A percentile compares a stretch with the other conserved stretches of the same genome.
Evolutionary conservation across 768 basidiomycete species (phyloP).

Genomic region (Pisolithus microcarpus): DNA sequence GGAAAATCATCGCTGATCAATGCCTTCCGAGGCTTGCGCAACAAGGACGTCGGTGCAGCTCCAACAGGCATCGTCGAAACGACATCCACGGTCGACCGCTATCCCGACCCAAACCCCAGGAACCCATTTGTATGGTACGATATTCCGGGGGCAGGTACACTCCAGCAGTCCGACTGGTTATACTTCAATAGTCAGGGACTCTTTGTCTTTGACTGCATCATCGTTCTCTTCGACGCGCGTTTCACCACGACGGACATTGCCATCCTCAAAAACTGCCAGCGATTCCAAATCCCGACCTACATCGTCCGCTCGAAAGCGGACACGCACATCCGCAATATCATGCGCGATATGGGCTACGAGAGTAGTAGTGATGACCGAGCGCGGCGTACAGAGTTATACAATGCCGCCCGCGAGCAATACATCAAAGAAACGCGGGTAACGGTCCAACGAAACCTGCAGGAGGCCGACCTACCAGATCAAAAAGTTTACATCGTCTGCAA

Average conservation of each 20-base stretch:
- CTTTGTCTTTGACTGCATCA: constrained; percentile 12
- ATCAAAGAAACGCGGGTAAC: constrained; percentile 13
- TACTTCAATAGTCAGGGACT: constrained; percentile 26
- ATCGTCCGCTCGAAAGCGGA: constrained; percentile 16
- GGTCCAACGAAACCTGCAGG: constrained; percentile 10
- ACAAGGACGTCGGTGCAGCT: constrained; percentile 14
- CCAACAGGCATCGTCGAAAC: constrained; percentile 19
- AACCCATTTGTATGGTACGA: constrained; percentile 22
- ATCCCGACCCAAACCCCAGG: constrained; percentile 14
- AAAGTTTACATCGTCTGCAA: constrained; percentile 19
- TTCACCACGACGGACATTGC: constrained; percentile 11
- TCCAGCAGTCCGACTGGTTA: constrained; percentile 17
- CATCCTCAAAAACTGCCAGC: constrained; percentile 9
- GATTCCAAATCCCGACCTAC: constrained; percentile 10
- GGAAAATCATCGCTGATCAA: constrained; percentile 28
- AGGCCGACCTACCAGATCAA: constrained; percentile 12
- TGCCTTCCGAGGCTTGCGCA: constrained; percentile 20
- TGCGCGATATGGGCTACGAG: constrained; percentile 7
- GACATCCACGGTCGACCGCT: constrained; percentile 13
- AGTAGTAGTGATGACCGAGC: constrained; percentile 5
- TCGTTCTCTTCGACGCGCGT: constrained; percentile 12
- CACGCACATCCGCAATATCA: constrained; percentile 10
- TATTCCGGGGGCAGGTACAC: constrained; percentile 23
- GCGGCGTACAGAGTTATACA: constrained; percentile 4
- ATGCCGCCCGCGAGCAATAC: constrained; percentile 14